These are phyloP conservation scores for Penicillium robsamsonii DNA, from an alignment of 495 filamentous ascomycete genomes.

Conservation along the genomic window DNA sequence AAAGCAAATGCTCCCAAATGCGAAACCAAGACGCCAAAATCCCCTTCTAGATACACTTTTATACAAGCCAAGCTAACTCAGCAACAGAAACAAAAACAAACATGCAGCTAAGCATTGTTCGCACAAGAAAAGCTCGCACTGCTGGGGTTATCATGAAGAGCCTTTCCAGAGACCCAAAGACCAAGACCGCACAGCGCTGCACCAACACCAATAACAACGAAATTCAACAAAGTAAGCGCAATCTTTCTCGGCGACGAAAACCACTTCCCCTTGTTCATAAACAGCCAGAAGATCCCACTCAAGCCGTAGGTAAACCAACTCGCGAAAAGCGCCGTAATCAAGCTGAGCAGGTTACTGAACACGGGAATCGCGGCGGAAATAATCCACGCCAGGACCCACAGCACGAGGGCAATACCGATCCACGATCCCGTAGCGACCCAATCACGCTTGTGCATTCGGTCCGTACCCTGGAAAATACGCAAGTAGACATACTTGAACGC, in stretches of 20 bases:
- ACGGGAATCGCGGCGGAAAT: constrained; percentile 71
- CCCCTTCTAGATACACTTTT: not conserved
- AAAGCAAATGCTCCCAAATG: not conserved
- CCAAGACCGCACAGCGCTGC: constrained; percentile 41
- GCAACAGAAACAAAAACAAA: not conserved
- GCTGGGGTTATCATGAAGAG: constrained; percentile 39
- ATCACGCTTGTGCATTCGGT: constrained; percentile 60
- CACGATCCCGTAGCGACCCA: constrained; percentile 52
- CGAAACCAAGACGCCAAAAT: not conserved
- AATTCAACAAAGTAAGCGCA: constrained; percentile 33
- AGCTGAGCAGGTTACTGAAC: constrained; percentile 62
- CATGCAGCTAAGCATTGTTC: constrained; percentile 31
- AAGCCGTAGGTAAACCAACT: constrained; percentile 48
- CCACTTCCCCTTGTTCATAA: constrained; percentile 36
- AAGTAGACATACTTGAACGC: constrained; percentile 65
- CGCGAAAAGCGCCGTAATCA: constrained; percentile 47
- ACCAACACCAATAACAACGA: constrained; percentile 32
- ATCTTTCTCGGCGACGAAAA: constrained; percentile 33
- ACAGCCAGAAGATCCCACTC: constrained; percentile 45
- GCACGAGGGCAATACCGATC: constrained; percentile 52
- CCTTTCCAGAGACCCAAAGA: constrained; percentile 44
- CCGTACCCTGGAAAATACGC: constrained; percentile 56
- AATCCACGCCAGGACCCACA: constrained; percentile 68
- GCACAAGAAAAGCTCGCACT: constrained; percentile 44
- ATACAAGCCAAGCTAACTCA: not conserved